Base-by-base conservation (phyloP, 768 basidiomycete genomes). In the Heimioporus sp. region DNA sequence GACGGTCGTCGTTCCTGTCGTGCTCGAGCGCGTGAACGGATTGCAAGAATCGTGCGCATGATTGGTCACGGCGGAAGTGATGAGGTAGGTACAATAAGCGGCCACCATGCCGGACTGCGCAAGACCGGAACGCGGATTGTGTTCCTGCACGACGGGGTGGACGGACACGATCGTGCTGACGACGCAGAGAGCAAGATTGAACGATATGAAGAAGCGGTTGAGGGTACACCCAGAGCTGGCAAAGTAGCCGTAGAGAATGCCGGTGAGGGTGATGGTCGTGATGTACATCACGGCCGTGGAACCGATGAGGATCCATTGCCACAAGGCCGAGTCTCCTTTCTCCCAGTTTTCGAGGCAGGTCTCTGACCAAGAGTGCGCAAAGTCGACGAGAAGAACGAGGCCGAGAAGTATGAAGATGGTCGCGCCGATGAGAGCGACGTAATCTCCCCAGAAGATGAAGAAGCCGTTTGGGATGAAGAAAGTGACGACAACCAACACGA, bases 391-490 rank as follows among this genome's bases (percentile, higher is more conserved):
- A 40, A 99, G 86, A 51, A 99, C 92, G 28, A 99, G 86, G 43
- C 97, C 97, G 57, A 99, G 87, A 32, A 98, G 85, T 66, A 99
- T 98, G 76, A 99, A 99, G 54, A 94, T 67, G 7, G 89, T 92
- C 1, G 96, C 92, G 35, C 97, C 97, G 49, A 98, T 83, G 39
- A 97, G 80, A 20, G 95, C 81, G 54, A 92, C 72, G 63, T 97
- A 96, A 59, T 95, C 93, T 32, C 94, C 95, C 89, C 93, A 98
- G 69, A 97, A 91, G 74, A 98, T 94, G 76, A 98, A 98, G 94
- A 88, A 87, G 43, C 82, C 88, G 68, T 98, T 98, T 0, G 96
- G 97, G 63, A 98, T 96, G 70, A 95, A 86, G 78, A 98, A 99
- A 1, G 90, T 87, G 20, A 88, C 70, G 55, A 79, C 79, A 43